Percentiles rank a stretch among this genome's conserved stretches.
Conservation (phyloP, 2,329 filamentous ascomycete species). For the Colletotrichum tanaceti region DNA sequence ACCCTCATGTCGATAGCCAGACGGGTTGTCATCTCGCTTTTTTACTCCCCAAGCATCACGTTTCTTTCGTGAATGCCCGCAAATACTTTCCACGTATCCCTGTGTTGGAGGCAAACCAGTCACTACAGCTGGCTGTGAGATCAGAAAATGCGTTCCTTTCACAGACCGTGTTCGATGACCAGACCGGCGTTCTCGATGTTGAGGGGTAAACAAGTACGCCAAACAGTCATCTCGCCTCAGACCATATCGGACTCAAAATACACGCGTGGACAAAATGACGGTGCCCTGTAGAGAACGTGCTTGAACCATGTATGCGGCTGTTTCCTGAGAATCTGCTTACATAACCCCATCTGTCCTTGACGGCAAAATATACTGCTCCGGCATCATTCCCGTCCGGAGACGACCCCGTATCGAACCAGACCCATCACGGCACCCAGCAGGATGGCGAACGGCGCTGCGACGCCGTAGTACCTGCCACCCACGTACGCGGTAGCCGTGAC, state of each 20-base stretch:
- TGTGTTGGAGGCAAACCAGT: neutral
- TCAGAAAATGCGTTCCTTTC: neutral
- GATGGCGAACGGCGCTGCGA: conserved; percentile 50
- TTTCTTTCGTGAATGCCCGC: too few relatives aligned
- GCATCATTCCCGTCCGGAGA: conserved; percentile 23
- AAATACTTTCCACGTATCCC: too few relatives aligned
- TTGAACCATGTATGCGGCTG: too few relatives aligned
- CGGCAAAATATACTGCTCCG: neutral
- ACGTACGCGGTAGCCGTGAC: conserved; percentile 57
- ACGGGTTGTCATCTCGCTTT: neutral
- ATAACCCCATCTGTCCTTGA: neutral
- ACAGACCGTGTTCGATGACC: neutral
- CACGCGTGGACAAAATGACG: too few relatives aligned
- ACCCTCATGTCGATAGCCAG: too few relatives aligned
- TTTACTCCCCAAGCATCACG: too few relatives aligned
- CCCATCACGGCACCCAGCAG: conserved; percentile 51
- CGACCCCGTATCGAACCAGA: conserved; percentile 49
- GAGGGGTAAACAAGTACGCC: neutral
- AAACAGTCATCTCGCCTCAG: too few relatives aligned
- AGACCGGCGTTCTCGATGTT: neutral
- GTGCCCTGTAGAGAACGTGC: too few relatives aligned
- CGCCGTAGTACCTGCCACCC: conserved; percentile 48
- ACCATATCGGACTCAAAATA: too few relatives aligned
- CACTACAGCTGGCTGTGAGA: neutral
- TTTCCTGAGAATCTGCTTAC: too few relatives aligned